A percentile compares a stretch with the other conserved stretches of the same genome.
These are phyloP conservation scores for Chrysoporthe cubensis DNA, from an alignment of 2,329 filamentous ascomycete genomes.

Conservation along the genomic window DNA sequence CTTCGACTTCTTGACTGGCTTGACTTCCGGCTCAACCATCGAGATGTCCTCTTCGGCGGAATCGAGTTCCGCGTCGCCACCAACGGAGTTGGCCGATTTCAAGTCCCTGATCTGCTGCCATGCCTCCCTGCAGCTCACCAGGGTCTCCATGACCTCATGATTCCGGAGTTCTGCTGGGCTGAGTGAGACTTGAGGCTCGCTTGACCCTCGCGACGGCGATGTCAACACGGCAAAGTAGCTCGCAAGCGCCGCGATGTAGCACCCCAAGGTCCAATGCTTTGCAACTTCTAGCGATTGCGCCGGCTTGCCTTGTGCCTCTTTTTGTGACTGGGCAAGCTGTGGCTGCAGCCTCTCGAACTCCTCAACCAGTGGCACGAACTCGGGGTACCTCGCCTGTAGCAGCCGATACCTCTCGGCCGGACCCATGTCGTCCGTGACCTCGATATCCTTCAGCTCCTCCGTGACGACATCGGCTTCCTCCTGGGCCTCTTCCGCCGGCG, in stretches of 20 bases:
- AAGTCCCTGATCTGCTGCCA: conserved; percentile 78
- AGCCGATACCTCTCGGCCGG: conserved; percentile 75
- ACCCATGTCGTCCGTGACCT: conserved; percentile 79
- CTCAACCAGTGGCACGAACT: conserved; percentile 83
- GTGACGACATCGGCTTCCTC: conserved; percentile 69
- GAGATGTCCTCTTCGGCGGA: conserved; percentile 35
- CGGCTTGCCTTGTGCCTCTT: conserved; percentile 57
- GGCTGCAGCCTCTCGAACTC: conserved; percentile 78
- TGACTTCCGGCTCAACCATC: conserved; percentile 36
- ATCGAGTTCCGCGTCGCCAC: conserved; percentile 32
- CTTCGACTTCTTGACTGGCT: conserved; percentile 41
- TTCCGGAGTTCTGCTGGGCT: conserved; percentile 81
- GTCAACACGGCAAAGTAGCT: conserved; percentile 97
- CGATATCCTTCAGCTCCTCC: conserved; percentile 82
- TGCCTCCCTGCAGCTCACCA: conserved; percentile 77
- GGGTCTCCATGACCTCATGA: conserved; percentile 85
- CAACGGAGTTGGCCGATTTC: conserved; percentile 47
- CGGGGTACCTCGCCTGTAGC: conserved; percentile 81
- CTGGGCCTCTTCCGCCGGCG: conserved; percentile 54
- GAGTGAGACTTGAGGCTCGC: conserved; percentile 61
- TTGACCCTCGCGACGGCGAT: conserved; percentile 68
- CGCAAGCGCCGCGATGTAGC: conserved; percentile 83
- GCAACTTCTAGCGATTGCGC: conserved; percentile 63
- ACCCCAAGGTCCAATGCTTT: conserved; percentile 79
- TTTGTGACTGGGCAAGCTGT: conserved; percentile 61